These are phyloP conservation scores for Mesembryanthemum crystallinum DNA, from an alignment of 148 eudicot genomes.

Conservation along the genomic window DNA sequence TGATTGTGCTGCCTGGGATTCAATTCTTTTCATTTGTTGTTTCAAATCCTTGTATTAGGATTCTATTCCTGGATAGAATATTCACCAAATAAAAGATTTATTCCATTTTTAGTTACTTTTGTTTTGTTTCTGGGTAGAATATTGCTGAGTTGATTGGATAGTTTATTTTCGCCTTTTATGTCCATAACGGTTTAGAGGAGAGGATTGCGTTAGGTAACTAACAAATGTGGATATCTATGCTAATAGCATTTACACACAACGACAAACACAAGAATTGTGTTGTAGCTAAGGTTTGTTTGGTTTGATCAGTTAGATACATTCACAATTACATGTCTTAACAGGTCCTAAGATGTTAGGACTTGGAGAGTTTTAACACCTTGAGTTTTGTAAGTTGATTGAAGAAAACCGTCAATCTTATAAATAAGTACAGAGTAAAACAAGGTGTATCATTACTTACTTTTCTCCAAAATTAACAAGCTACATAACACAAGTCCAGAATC, in stretches of 20 bases:
- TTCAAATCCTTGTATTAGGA: constrained; percentile 8
- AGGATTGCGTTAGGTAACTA: not conserved
- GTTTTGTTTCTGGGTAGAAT: too few species aligned
- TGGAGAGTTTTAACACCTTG: not conserved
- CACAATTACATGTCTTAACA: not conserved
- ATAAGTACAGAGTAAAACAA: too few species aligned
- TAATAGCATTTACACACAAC: not conserved
- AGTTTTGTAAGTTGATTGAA: not conserved
- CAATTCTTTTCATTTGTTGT: constrained; percentile 3
- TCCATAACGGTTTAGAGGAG: not conserved
- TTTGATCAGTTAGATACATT: not conserved
- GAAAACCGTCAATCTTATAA: too few species aligned
- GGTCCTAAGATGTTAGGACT: not conserved
- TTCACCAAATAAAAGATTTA: constrained; percentile 15
- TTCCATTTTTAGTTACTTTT: not conserved
- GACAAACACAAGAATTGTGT: not conserved
- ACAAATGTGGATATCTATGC: not conserved
- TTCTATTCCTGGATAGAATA: constrained; percentile 12
- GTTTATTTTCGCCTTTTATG: not conserved
- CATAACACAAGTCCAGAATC: too few species aligned
- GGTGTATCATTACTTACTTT: too few species aligned
- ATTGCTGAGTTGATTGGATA: too few species aligned
- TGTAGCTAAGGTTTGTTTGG: not conserved
- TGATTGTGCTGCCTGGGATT: constrained; percentile 7
- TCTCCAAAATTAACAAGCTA: too few species aligned